Base-by-base conservation (phyloP, 176 grass and related monocot genomes). In the Carex cristatella region DNA sequence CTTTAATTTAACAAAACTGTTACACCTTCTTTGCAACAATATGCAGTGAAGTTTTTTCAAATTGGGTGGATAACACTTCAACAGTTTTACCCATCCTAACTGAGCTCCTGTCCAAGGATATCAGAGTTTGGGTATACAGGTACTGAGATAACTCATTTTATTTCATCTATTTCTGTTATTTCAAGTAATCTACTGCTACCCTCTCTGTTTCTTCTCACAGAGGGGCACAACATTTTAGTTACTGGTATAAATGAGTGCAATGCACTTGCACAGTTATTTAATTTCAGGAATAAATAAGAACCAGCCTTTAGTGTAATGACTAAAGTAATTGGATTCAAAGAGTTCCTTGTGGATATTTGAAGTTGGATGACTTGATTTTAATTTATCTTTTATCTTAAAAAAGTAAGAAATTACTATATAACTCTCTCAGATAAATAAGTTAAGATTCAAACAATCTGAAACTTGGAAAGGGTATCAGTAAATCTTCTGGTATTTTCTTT, bases 111-210 rank as follows among this genome's bases (percentile, higher is more conserved):
- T 88, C 88, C 6, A 92, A 75, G 64, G 61, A 63, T 69, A 73
- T 90, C 44, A 79, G 85, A 69, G 90, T 97, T 54, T 92, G 85
- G 90, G 90, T 94, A 14, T 97, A 97, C 88, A 97, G 92, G 94
- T 97, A 86, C 6, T 18, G 7, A 5, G 51, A 27, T 10, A 72
- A 58, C 5, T 58, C 6, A 35, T 32, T 55, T 77, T 31, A 30
- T 76, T 31, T 76, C 19, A 76, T 55, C 2, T 44, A n/a, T 73
- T 61, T 74, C 3, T 60, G 23, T 18, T 49, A 7, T 3, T 55
- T 42, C 27, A 14, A 27, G 27, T 70, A 0, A 60, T 59, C 2
- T 19, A 69, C 4, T 27, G 28, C 27, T 28, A 23, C 8, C 7
- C 13, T 61, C 6, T 59, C 56, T 68, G 66, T 61, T 14, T 16